phyloP scores from a whole-genome alignment of 2,329 filamentous ascomycete genomes.

The Xylogone sp. region DNA sequence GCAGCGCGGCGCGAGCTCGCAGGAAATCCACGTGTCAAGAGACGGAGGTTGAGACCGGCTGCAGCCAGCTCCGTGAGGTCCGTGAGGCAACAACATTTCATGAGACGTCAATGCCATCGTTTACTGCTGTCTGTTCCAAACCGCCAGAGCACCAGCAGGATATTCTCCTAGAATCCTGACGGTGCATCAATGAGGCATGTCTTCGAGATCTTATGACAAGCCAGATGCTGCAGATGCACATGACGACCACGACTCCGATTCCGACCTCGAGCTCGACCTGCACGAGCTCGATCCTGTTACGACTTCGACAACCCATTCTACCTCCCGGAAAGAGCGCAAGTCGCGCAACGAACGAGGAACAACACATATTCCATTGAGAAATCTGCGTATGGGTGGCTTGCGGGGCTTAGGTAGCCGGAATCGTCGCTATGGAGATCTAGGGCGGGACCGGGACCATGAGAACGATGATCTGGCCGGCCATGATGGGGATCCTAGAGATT shows the following conservation, averaged over 20 bases:
- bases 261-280: constrained; percentile 71
- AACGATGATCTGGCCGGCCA: constrained; percentile 66
- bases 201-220: constrained; percentile 28
- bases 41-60: neutral
- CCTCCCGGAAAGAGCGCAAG: constrained; percentile 24
- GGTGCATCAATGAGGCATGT: constrained; percentile 33
- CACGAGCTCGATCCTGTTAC: constrained; percentile 69
- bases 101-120: neutral
- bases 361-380: constrained; percentile 63
- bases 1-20: no score
- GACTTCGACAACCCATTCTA: constrained; percentile 19
- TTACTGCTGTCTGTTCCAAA: neutral
- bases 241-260: constrained; percentile 68
- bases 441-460: constrained; percentile 49
- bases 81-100: neutral
- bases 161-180: neutral
- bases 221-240: constrained; percentile 53
- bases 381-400: constrained; percentile 62
- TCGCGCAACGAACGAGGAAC: constrained; percentile 22
- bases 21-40: neutral
- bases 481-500: constrained; percentile 45
- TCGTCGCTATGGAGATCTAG: constrained; percentile 58
- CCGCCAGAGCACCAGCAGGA: neutral
- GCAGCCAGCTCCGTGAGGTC: neutral
- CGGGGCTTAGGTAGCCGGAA: constrained; percentile 48